Evolutionary conservation across 768 basidiomycete species (phyloP).

Genomic region (Tulasnella calospora): DNA sequence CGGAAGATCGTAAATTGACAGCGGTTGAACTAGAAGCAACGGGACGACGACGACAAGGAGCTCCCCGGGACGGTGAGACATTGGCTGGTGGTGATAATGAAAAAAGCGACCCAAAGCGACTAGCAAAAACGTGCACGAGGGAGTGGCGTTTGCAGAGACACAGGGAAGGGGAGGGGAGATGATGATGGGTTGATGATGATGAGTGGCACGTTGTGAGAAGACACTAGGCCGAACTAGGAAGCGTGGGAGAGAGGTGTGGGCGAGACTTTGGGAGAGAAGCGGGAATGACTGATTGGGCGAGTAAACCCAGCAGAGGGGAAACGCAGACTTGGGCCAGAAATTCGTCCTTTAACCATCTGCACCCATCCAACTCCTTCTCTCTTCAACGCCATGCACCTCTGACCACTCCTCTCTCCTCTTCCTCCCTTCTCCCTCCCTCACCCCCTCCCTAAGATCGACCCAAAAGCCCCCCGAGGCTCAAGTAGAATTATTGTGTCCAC

Average conservation of each 20-base stretch:
- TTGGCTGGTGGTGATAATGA: neutral
- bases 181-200: neutral
- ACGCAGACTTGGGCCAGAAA: neutral
- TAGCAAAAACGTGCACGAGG: neutral
- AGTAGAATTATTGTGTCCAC: neutral
- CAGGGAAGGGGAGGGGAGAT: neutral
- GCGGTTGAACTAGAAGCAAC: neutral
- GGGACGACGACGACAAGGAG: neutral
- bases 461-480: neutral
- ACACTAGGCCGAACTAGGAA: neutral
- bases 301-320: neutral
- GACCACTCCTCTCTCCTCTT: neutral
- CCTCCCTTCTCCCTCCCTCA: neutral
- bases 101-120: neutral
- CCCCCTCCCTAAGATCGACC: neutral
- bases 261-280: slow-evolving; percentile 2
- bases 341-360: neutral
- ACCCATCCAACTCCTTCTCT: neutral
- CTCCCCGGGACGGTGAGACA: neutral
- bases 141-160: neutral
- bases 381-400: neutral
- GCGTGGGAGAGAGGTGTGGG: slow-evolving; percentile 2
- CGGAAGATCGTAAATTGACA: slow-evolving; percentile 1
- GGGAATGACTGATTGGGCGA: neutral
- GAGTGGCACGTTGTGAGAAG: slow-evolving; percentile 10